Conservation (phyloP, 306 rosid species). For the Spatholobus suberectus region DNA sequence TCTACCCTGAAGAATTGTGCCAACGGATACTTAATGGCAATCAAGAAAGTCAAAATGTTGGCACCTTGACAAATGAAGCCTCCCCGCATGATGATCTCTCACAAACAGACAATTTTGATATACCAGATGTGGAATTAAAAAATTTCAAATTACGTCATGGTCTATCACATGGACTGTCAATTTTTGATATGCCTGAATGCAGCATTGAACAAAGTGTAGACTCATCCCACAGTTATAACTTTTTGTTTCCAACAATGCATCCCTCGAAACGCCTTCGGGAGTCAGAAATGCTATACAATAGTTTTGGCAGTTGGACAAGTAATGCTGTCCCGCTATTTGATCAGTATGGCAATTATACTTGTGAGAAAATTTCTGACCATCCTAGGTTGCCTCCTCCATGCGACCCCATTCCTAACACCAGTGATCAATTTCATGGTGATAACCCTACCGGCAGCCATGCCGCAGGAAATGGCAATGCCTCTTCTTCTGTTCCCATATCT, state of each 20-base stretch:
- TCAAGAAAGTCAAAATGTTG: slow-evolving; percentile 53
- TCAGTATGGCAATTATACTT: slow-evolving; percentile 46
- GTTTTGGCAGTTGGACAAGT: slow-evolving; percentile 43
- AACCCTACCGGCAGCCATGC: slow-evolving; percentile 64
- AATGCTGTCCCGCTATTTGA: slow-evolving; percentile 42
- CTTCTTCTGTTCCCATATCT: slow-evolving; percentile 66
- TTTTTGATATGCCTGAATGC: slow-evolving; percentile 46
- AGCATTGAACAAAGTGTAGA: slow-evolving; percentile 52
- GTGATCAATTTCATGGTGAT: slow-evolving; percentile 43
- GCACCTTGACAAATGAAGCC: slow-evolving; percentile 36
- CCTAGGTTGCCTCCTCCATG: slow-evolving; percentile 43
- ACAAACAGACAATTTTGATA: slow-evolving; percentile 49
- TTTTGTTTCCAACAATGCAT: slow-evolving; percentile 43
- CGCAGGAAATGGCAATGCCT: slow-evolving; percentile 72
- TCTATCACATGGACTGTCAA: slow-evolving; percentile 46
- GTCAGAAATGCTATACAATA: slow-evolving; percentile 41
- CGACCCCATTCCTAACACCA: slow-evolving; percentile 47
- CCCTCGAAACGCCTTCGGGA: slow-evolving; percentile 50
- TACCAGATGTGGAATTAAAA: slow-evolving; percentile 58
- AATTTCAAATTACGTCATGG: slow-evolving; percentile 36
- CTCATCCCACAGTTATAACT: slow-evolving; percentile 48
- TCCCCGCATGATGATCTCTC: slow-evolving; percentile 48
- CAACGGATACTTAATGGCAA: slow-evolving; percentile 46
- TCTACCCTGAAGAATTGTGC: slow-evolving; percentile 67
- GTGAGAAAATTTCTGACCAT: slow-evolving; percentile 45